These are phyloP conservation scores for Laburnicola sp. DNA, from an alignment of 2,329 filamentous ascomycete species.

Conservation along the genomic window DNA sequence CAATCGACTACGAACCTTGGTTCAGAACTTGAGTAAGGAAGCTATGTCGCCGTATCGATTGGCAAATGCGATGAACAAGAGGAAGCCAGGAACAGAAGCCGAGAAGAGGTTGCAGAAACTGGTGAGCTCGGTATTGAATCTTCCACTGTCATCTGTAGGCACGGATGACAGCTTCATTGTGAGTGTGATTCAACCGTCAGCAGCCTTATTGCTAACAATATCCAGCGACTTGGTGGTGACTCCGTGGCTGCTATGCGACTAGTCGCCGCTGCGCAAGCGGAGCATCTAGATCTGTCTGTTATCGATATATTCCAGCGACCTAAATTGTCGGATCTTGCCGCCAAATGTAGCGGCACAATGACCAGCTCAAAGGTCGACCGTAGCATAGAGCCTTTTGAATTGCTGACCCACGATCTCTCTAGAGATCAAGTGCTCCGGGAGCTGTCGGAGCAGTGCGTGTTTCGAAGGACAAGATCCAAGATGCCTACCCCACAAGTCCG, in stretches of 20 bases:
- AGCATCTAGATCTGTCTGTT: slow-evolving; percentile 33
- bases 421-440: slow-evolving; percentile 23
- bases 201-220: slow-evolving; percentile 25
- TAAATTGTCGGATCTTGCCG: slow-evolving; percentile 35
- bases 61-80: slow-evolving; percentile 33
- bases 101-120: slow-evolving; percentile 40
- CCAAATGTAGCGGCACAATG: slow-evolving; percentile 19
- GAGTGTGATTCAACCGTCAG: slow-evolving; percentile 9
- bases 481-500: slow-evolving; percentile 48
- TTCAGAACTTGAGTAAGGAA: slow-evolving; percentile 35
- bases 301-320: slow-evolving; percentile 39
- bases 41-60: slow-evolving; percentile 35
- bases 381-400: slow-evolving; percentile 27
- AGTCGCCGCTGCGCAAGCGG: slow-evolving; percentile 32
- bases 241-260: slow-evolving; percentile 39
- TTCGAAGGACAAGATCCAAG: slow-evolving; percentile 35
- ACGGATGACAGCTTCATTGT: slow-evolving; percentile 41
- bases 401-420: slow-evolving; percentile 18
- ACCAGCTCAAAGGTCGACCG: slow-evolving; percentile 10
- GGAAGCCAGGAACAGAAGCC: slow-evolving; percentile 26
- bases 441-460: slow-evolving; percentile 28
- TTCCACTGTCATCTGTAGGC: slow-evolving; percentile 29
- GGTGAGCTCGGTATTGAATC: slow-evolving; percentile 33
- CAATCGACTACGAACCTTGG: slow-evolving; percentile 31
- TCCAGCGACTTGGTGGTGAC: slow-evolving; percentile 41